These are phyloP conservation scores for Magnusiomyces ingens DNA, from an alignment of 1,139 yeast genomes.

Conservation along the genomic window DNA sequence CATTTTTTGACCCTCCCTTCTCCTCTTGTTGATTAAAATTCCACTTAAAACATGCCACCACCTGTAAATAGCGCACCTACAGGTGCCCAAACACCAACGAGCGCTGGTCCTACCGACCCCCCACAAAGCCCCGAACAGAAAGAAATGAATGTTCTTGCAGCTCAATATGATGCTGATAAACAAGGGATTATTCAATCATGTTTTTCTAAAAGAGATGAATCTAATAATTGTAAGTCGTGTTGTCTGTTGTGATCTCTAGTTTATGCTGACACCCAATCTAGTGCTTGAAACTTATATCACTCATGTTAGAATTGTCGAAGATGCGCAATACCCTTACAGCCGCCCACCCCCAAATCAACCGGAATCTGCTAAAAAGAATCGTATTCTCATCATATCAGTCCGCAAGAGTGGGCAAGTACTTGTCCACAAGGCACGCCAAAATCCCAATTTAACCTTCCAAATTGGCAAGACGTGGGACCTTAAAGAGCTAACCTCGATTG, in stretches of 20 bases:
- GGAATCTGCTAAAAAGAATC: constrained; percentile 24
- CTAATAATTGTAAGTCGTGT: constrained; percentile 11
- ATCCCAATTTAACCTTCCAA: constrained; percentile 67
- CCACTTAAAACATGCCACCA: neutral
- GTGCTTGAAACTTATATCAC: constrained; percentile 47
- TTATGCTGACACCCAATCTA: constrained; percentile 2
- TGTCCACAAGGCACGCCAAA: constrained; percentile 81
- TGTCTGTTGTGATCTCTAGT: neutral
- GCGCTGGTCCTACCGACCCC: neutral
- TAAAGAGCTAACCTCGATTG: constrained; percentile 57
- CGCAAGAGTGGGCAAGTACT: constrained; percentile 57
- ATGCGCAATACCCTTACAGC: constrained; percentile 24
- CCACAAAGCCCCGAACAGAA: constrained; percentile 17
- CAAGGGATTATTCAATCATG: constrained; percentile 40
- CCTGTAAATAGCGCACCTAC: neutral
- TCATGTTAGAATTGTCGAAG: constrained; percentile 45
- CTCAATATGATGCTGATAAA: constrained; percentile 47
- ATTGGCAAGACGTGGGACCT: constrained; percentile 93
- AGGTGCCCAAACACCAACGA: no score
- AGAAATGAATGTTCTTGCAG: constrained; percentile 33
- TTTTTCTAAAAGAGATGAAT: constrained; percentile 36
- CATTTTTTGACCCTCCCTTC: neutral
- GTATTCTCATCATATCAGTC: constrained; percentile 43
- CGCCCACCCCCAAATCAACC: constrained; percentile 28
- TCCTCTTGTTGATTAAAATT: neutral